Percentiles rank a stretch among this genome's conserved stretches.
phyloP scores from a whole-genome alignment of 2,329 filamentous ascomycete species.

The Neurospora crassa region DNA sequence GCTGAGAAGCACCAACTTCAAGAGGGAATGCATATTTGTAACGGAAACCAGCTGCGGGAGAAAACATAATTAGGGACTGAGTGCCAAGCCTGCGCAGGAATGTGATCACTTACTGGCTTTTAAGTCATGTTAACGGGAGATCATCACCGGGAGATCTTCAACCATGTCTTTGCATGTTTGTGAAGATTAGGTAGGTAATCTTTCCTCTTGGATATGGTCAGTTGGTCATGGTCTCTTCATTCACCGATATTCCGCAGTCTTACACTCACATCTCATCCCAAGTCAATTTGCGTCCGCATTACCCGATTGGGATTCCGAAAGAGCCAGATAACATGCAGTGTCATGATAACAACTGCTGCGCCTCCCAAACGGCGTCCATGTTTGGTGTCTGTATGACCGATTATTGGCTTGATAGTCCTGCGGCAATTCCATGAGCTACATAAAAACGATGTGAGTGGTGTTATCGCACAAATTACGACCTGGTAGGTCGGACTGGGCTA shows the following conservation, averaged over 20 bases:
- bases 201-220: background rate
- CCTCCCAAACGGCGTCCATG: background rate
- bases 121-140: background rate
- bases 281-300: background rate
- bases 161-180: background rate
- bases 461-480: background rate
- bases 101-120: background rate
- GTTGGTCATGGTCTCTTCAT: background rate
- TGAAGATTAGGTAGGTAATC: background rate
- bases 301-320: background rate
- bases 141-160: background rate
- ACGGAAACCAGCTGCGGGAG: background rate
- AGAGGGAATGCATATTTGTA: background rate
- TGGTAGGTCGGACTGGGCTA: background rate
- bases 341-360: background rate
- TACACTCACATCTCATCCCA: background rate
- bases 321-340: background rate
- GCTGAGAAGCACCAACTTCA: background rate
- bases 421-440: background rate
- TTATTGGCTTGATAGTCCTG: background rate
- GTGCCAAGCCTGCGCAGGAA: background rate
- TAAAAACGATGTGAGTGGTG: background rate
- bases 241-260: background rate
- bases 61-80: background rate
- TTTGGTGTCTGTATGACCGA: background rate